Evolutionary conservation across 129 eudicot species (phyloP).

Genomic region (Arctium minus): DNA sequence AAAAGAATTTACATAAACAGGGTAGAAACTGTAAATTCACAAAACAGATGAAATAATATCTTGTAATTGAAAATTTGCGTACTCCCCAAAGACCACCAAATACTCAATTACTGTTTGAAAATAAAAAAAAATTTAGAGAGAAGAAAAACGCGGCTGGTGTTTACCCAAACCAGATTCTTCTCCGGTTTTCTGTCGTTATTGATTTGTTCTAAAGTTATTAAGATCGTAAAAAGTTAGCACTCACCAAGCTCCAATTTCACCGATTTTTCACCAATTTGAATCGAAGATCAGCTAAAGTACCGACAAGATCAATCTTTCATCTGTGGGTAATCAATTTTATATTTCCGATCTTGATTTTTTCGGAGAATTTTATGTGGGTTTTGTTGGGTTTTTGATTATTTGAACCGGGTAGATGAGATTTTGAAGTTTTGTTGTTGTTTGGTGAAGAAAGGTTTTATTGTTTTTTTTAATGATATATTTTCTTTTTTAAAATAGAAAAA

Average conservation of each 20-base stretch:
- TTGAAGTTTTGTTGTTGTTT: conserved; percentile 19
- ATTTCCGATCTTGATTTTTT: conserved; percentile 31
- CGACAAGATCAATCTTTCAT: background rate
- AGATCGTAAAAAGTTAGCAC: conserved; percentile 20
- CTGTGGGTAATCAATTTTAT: background rate
- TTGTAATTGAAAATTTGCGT: conserved; percentile 7
- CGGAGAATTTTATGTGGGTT: conserved; percentile 22
- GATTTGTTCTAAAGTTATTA: conserved; percentile 12
- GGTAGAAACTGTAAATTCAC: background rate
- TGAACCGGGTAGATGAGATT: conserved; percentile 39
- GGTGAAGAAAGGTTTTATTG: conserved; percentile 18
- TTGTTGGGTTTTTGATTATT: conserved; percentile 40
- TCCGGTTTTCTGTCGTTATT: conserved; percentile 30
- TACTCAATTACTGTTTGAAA: background rate
- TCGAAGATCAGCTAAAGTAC: conserved; percentile 13
- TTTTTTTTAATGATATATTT: conserved; percentile 5
- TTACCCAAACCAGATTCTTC: conserved; percentile 28
- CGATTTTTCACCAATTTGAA: conserved; percentile 4
- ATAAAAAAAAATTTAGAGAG: background rate
- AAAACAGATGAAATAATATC: background rate
- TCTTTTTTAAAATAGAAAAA: conserved; percentile 2
- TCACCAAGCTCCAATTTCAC: conserved; percentile 19
- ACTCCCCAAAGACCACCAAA: background rate
- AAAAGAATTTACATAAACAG: background rate
- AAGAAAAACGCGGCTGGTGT: conserved; percentile 36